phyloP scores from a whole-genome alignment of 2,329 filamentous ascomycete species.

The Aspergillus niger region DNA sequence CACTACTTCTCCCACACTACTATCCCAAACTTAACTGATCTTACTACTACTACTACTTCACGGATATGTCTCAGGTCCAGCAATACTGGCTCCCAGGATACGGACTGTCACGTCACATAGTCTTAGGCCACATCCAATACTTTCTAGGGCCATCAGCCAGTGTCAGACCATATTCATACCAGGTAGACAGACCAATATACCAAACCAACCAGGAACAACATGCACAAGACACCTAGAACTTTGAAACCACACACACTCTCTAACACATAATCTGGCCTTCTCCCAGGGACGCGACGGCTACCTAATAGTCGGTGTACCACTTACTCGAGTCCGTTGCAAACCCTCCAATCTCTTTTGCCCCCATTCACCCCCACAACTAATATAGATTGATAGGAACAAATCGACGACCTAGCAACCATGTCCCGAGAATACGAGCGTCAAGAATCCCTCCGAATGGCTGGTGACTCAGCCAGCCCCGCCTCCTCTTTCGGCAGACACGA shows the following conservation, averaged over 20 bases:
- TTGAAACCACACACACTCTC: not conserved
- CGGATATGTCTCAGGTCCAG: constrained; percentile 40
- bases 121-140: constrained; percentile 52
- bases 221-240: too few species aligned
- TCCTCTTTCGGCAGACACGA: constrained; percentile 30
- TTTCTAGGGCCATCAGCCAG: constrained; percentile 51
- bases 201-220: too few species aligned
- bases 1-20: too few species aligned
- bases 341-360: not conserved
- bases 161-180: constrained; percentile 51
- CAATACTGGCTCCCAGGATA: constrained; percentile 54
- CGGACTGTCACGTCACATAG: constrained; percentile 52
- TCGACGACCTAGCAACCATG: constrained; percentile 51
- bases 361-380: constrained; percentile 13
- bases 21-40: too few species aligned
- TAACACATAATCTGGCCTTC: not conserved
- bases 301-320: constrained; percentile 48
- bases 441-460: constrained; percentile 48
- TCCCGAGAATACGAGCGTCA: constrained; percentile 52
- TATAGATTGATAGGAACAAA: constrained; percentile 45
- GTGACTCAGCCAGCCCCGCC: constrained; percentile 21
- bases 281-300: constrained; percentile 52
- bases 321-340: constrained; percentile 46
- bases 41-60: not conserved
- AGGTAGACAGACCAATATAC: constrained; percentile 35